Conservation (phyloP, 768 basidiomycete species). For the Phylloporus rhodoxanthus region DNA sequence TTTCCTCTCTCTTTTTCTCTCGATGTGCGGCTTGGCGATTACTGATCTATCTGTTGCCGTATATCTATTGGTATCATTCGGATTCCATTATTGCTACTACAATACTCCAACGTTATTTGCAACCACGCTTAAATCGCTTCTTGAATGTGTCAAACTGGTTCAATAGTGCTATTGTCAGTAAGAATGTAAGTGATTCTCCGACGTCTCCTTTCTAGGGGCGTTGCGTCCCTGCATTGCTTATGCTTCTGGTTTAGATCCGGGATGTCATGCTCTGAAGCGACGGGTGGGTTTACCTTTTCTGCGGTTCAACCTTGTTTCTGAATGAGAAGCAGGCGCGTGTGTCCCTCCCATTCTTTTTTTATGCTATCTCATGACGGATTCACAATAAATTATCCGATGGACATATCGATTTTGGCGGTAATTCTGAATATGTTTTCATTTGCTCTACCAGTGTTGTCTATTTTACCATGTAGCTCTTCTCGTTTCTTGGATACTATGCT, state of each 20-base stretch:
- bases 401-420: background rate
- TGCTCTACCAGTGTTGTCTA: background rate
- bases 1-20: background rate
- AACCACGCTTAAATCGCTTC: constrained; percentile 4
- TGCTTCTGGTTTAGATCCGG: constrained; percentile 38
- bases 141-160: constrained; percentile 4
- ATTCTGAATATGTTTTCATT: background rate
- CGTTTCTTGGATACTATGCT: background rate
- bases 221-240: constrained; percentile 1
- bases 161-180: constrained; percentile 59
- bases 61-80: constrained; percentile 23
- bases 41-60: constrained; percentile 18
- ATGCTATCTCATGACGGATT: background rate
- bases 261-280: constrained; percentile 42
- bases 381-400: background rate
- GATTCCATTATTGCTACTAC: constrained; percentile 16
- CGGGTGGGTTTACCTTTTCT: background rate
- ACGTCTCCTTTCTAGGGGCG: background rate
- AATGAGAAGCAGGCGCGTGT: background rate
- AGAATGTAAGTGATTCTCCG: constrained; percentile 49
- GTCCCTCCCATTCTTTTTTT: background rate
- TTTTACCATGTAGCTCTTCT: no score
- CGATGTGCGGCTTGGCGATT: constrained; percentile 6
- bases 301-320: background rate
- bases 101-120: constrained; percentile 5